These are phyloP conservation scores for Periglandula ipomoeae DNA, from an alignment of 2,329 filamentous ascomycete genomes.

Conservation along the genomic window DNA sequence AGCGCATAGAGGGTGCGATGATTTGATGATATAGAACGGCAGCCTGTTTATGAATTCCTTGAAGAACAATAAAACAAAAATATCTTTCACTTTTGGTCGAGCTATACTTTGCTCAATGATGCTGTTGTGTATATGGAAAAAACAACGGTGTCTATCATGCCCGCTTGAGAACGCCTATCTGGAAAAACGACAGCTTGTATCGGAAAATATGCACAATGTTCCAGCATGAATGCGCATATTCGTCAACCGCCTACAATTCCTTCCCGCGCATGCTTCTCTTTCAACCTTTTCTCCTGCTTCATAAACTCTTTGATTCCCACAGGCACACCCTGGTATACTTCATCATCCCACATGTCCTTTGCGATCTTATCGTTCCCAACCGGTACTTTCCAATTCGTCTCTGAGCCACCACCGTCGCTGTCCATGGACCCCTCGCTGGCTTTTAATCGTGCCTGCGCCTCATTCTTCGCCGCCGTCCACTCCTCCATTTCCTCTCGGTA, in stretches of 20 bases:
- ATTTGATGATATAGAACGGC: constrained; percentile 1
- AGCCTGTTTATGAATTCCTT: neutral
- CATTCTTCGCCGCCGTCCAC: constrained; percentile 59
- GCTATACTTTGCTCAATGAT: neutral
- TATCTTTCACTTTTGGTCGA: too few relatives aligned
- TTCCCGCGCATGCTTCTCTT: constrained; percentile 58
- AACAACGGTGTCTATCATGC: neutral
- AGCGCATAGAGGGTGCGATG: neutral
- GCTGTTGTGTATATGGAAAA: neutral
- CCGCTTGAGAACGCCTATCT: neutral
- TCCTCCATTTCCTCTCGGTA: constrained; percentile 89
- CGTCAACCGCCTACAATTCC: constrained; percentile 31
- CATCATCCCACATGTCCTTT: constrained; percentile 50
- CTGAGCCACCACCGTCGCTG: constrained; percentile 69
- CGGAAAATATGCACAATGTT: too few relatives aligned
- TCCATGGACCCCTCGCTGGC: constrained; percentile 52
- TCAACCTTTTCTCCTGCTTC: constrained; percentile 88
- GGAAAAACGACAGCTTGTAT: too few relatives aligned
- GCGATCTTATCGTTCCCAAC: constrained; percentile 29
- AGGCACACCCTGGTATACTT: constrained; percentile 71
- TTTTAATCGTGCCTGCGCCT: constrained; percentile 49
- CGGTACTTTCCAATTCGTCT: constrained; percentile 50
- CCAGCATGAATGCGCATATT: too few relatives aligned
- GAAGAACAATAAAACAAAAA: neutral
- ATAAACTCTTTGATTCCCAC: constrained; percentile 96